Evolutionary conservation across 345 rosid genomes (phyloP).

Genomic region (Dipteronia dyeriana): DNA sequence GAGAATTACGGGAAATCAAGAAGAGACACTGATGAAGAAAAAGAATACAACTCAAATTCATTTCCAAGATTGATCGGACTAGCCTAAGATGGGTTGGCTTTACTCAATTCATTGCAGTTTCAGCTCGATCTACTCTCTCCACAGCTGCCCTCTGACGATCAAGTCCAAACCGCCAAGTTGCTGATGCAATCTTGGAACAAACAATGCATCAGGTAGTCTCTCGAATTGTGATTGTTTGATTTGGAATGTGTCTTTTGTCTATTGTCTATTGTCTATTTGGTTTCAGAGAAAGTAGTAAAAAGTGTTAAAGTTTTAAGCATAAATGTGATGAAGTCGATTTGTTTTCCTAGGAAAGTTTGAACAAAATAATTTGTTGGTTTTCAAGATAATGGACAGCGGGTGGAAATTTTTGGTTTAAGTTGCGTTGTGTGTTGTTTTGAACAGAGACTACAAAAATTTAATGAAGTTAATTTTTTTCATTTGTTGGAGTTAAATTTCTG

Average conservation of each 20-base stretch:
- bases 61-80: constrained; percentile 73
- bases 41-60: constrained; percentile 47
- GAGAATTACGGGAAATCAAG: constrained; percentile 62
- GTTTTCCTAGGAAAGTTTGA: not conserved
- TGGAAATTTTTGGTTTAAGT: constrained; percentile 5
- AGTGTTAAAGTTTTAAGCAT: not conserved
- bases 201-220: constrained; percentile 50
- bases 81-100: constrained; percentile 72
- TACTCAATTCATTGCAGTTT: constrained; percentile 73
- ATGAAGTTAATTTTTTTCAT: no score
- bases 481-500: no score
- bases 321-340: not conserved
- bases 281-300: constrained; percentile 8
- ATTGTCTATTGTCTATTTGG: no score
- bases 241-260: not conserved
- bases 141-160: constrained; percentile 67
- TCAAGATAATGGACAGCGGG: not conserved
- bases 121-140: constrained; percentile 86
- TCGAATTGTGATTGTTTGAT: not conserved
- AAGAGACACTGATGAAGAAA: constrained; percentile 33
- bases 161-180: constrained; percentile 52
- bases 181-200: constrained; percentile 75
- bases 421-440: no score
- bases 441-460: no score
- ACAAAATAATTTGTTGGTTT: not conserved